Evolutionary conservation across 2,329 filamentous ascomycete species (phyloP), one percentile per base, ranked within the genome.

Genomic region (Sordariomycetes sp.): DNA sequence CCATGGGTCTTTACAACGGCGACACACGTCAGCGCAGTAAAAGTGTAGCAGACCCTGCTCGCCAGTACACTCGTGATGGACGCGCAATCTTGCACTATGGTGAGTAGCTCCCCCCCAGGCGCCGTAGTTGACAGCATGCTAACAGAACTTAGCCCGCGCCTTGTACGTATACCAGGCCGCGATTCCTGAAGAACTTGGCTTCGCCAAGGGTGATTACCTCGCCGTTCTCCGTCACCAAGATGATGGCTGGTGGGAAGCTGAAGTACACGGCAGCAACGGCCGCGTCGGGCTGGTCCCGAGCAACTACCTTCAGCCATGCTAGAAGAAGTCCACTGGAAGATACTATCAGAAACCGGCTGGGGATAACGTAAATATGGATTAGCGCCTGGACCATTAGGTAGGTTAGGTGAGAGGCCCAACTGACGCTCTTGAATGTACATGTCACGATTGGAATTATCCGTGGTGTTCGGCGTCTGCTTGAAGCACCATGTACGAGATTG

Each of bases 221-320:
- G 86, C 90, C 3, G 79, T 98, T 11, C 66, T 95, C 30, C 74
- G 88, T 39, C 77, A 94, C 49, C 92, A 98, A 60, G 92, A 98
- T 54, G 92, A 98, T 53, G 92, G 92, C 15, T 98, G 92, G 92
- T 98, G 93, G 92, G 92, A 98, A 63, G 93, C 93, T 10, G 90
- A 95, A 57, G 76, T 95, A 26, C 84, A 88, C 30, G 79, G 80
- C 17, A 69, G 71, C 42, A 72, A 68, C 42, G 75, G 70, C 32
- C 68, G 60, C 32, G 54, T 69, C 38, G 77, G 77, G 40, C 64
- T 82, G 50, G 76, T 82, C 43, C 77, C 77, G 43, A 81, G 77
- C 56, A 82, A 82, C 52, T 82, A 82, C 47, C 63, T 82, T 39
- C 70, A 77, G 54, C 59, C 68, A 29, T 67, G 64, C 40, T 72